Conservation (phyloP, 2,329 filamentous ascomycete genomes). For the Clarireedia sp. region DNA sequence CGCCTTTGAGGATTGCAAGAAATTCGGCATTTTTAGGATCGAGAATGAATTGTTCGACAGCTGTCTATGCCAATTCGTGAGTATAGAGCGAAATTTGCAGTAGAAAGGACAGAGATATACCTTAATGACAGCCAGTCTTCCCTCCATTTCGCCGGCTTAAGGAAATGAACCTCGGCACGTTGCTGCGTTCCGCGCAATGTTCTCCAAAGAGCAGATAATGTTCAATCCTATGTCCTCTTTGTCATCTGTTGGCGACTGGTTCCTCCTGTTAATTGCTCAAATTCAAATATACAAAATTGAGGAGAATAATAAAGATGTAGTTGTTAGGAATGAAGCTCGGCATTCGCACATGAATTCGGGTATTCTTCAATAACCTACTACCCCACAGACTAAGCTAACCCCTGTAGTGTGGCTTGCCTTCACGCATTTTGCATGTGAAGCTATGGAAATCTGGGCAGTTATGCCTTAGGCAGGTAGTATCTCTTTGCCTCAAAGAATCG, state of each 20-base stretch:
- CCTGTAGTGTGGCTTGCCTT: not conserved
- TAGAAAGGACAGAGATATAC: conserved; percentile 10
- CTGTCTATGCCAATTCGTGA: conserved; percentile 19
- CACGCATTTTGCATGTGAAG: conserved; percentile 16
- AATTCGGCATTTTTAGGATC: conserved; percentile 80
- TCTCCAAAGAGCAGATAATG: no score
- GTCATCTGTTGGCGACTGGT: not conserved
- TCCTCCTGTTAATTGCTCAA: not conserved
- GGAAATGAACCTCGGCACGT: conserved; percentile 22
- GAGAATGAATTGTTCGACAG: conserved; percentile 68
- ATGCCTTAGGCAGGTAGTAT: not conserved
- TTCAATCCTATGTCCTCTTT: not conserved
- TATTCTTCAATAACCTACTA: conserved; percentile 4
- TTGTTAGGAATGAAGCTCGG: conserved; percentile 14
- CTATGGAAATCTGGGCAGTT: not conserved
- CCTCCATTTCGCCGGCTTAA: conserved; percentile 17
- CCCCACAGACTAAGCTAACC: conserved; percentile 12
- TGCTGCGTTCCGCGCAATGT: not conserved
- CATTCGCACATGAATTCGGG: conserved; percentile 9
- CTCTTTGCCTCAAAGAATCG: not conserved
- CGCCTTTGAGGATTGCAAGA: conserved; percentile 80
- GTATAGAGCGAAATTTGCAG: not conserved
- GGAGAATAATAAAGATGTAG: not conserved
- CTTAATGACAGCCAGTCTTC: conserved; percentile 22
- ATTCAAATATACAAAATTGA: no score